These are phyloP conservation scores for Coemansia sp. DNA, from an alignment of 371 early-diverging fungal species.

Conservation along the genomic window DNA sequence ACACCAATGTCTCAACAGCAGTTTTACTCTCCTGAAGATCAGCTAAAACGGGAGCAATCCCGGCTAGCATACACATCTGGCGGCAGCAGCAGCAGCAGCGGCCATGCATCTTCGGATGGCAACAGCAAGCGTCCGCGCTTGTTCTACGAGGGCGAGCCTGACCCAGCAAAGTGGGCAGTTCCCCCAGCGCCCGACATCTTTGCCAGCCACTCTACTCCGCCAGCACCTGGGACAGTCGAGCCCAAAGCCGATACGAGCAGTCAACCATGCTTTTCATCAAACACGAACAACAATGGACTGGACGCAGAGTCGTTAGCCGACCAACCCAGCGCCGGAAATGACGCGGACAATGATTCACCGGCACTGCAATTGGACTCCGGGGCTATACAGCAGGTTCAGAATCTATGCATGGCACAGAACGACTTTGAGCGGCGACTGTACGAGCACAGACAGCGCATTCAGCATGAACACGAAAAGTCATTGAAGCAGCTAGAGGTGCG, in stretches of 20 bases:
- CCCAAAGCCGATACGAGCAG: not conserved
- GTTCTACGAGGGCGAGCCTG: conserved; percentile 36
- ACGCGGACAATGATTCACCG: not conserved
- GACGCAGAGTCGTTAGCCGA: too few species aligned
- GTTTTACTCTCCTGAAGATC: conserved; percentile 29
- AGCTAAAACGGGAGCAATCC: conserved; percentile 11
- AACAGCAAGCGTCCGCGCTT: conserved; percentile 15
- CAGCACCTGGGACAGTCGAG: not conserved
- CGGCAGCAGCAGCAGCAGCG: not conserved
- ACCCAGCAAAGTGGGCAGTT: conserved; percentile 38
- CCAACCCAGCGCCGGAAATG: not conserved
- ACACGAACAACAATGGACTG: not conserved
- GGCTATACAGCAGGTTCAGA: conserved; percentile 12
- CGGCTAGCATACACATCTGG: not conserved
- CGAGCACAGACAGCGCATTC: conserved; percentile 31
- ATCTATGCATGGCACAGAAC: conserved; percentile 31
- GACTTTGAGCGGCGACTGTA: conserved; percentile 41
- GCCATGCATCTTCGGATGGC: not conserved
- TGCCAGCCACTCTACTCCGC: not conserved
- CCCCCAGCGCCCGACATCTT: conserved; percentile 38
- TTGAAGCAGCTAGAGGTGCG: conserved; percentile 25
- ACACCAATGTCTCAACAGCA: not conserved
- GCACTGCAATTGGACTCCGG: conserved; percentile 3
- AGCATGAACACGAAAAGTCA: conserved; percentile 24
- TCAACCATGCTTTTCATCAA: not conserved